Conservation (phyloP, 176 grass and related monocot genomes). For the Microstegium vimineum region DNA sequence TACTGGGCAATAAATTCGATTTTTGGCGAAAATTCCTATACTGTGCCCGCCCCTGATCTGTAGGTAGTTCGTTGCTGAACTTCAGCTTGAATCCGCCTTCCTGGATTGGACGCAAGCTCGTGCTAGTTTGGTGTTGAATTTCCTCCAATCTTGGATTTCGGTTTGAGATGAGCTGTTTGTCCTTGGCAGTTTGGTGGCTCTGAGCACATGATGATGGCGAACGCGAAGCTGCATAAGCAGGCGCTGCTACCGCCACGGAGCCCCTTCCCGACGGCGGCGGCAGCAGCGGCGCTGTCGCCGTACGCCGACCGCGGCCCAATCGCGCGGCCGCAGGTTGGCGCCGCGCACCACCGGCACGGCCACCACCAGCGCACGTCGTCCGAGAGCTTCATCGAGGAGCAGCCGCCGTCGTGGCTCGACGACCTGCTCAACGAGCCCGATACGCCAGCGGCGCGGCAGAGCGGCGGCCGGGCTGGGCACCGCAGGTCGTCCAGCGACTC, state of each 20-base stretch:
- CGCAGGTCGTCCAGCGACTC: conserved; percentile 92
- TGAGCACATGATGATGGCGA: conserved; percentile 43
- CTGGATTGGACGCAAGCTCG: conserved; percentile 15
- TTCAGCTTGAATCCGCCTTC: neutral
- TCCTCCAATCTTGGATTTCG: conserved; percentile 21
- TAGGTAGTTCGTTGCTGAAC: neutral
- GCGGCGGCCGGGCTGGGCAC: conserved; percentile 48
- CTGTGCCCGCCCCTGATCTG: neutral
- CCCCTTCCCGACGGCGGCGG: conserved; percentile 56
- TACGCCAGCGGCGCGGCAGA: conserved; percentile 39
- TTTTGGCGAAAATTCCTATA: conserved; percentile 21
- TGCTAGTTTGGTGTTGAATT: neutral
- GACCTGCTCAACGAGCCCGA: conserved; percentile 89
- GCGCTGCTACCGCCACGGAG: conserved; percentile 76
- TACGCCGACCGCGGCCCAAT: conserved; percentile 61
- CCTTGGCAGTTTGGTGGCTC: neutral
- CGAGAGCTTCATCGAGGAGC: conserved; percentile 93
- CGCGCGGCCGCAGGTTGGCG: conserved; percentile 37
- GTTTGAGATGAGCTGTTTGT: conserved; percentile 7
- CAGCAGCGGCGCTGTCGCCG: conserved; percentile 9
- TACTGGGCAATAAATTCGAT: neutral
- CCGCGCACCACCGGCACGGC: conserved; percentile 38
- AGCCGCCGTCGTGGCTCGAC: conserved; percentile 91
- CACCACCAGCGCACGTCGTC: conserved; percentile 82
- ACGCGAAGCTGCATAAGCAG: conserved; percentile 49